Base-by-base conservation (phyloP, 1,139 yeast genomes). In the Geotrichum phurueaensis region DNA sequence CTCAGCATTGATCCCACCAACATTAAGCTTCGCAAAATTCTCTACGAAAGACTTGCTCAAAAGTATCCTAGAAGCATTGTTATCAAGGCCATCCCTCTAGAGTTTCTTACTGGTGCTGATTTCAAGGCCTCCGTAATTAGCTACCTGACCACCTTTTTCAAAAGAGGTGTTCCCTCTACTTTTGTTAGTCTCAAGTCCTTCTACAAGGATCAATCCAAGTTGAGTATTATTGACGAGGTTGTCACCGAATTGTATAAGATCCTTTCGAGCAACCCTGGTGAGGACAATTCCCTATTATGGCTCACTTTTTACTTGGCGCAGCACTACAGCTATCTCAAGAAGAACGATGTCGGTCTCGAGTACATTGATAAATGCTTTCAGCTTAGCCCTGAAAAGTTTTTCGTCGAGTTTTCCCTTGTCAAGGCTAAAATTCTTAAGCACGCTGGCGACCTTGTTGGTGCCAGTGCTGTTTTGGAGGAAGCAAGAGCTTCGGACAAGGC, bases 31-130 rank as follows among this genome's bases (percentile, higher is more conserved):
- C 68, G 73, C 22, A 61, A 62, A 23, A 67, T 67, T 48, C 75
- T 91, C 61, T 91, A 90, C 71, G 82, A 80, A 57, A 85, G 83
- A 66, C 77, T 92, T 65, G 80, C 82, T 1, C 74, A 70, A 54
- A 86, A 88, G 69, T 94, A 90, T 72, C 98, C 98, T 49, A 83
- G 81, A 65, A 84, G 96, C 1, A 97, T 91, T 70, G 86, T 95
- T 36, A 91, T 96, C 43, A 81, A 79, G 65, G 84, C 82, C 66
- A 79, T 90, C 57, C 97, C 97, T 22, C 79, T 94, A 69, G 81
- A 88, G 9, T 89, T 89, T 67, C 76, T 89, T 56, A 77, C 83
- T 1, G 87, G 89, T 10, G 79, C 81, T 10, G 71, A 65, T 52
- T 65, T 87, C 84, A 70, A 77, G 72, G 58, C 64, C 64, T 60